Conservation (phyloP, 2,329 filamentous ascomycete species). For the Clarireedia monteithiana region DNA sequence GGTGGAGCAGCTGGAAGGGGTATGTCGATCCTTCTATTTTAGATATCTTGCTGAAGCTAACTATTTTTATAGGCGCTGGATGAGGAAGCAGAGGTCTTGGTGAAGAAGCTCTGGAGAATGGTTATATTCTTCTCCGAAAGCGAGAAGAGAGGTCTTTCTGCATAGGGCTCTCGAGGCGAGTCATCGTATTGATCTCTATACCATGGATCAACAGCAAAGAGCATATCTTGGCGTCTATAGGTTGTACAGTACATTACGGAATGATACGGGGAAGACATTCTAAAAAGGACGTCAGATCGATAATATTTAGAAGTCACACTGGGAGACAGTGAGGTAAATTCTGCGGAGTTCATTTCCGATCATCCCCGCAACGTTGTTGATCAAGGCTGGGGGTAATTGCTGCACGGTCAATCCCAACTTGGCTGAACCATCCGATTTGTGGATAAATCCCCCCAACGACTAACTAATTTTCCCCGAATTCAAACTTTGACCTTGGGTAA, state of each 20-base stretch:
- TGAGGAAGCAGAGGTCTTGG: slow-evolving; percentile 87
- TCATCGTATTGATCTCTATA: neutral
- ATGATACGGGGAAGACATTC: too few relatives aligned
- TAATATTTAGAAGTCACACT: too few relatives aligned
- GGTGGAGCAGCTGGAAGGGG: slow-evolving; percentile 77
- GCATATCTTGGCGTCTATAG: neutral
- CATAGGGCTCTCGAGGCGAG: slow-evolving; percentile 33
- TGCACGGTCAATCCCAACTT: neutral
- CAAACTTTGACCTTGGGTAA: too few relatives aligned
- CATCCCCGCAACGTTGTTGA: too few relatives aligned
- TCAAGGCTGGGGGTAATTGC: too few relatives aligned
- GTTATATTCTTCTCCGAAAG: slow-evolving; percentile 95
- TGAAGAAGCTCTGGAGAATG: slow-evolving; percentile 98
- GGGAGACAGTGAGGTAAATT: too few relatives aligned
- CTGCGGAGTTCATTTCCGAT: too few relatives aligned
- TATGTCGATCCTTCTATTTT: slow-evolving; percentile 38
- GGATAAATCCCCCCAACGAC: neutral
- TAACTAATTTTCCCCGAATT: too few relatives aligned
- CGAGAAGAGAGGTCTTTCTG: slow-evolving; percentile 79
- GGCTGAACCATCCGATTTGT: neutral
- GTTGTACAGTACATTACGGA: neutral
- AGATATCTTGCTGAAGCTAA: slow-evolving; percentile 29
- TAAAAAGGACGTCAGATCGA: too few relatives aligned
- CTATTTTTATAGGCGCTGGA: slow-evolving; percentile 62
- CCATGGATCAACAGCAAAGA: neutral